Base-by-base conservation (phyloP, 2,329 filamentous ascomycete genomes). In the Aspergillus flavus region DNA sequence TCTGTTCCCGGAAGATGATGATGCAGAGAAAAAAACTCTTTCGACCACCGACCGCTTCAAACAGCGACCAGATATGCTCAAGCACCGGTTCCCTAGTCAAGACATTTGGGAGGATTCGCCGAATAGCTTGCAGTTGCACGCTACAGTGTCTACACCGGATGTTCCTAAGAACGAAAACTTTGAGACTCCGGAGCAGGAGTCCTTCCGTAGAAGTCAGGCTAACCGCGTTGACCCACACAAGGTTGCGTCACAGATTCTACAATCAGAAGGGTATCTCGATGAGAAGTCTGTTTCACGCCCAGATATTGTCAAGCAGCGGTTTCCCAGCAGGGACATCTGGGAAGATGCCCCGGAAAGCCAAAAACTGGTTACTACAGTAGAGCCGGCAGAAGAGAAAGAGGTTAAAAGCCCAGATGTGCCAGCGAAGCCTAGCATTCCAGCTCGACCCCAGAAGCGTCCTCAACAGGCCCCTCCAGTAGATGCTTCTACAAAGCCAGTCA, bases 71-170 rank as follows among this genome's bases (percentile, higher is more conserved):
- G 81, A 84, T 45, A 65, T 81, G 61, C 83, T 87, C 67, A 81
- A 85, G 64, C 86, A 87, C 66, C 90, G 90, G 65, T 99, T 99
- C 78, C 95, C 95, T 1, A 97, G 94, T 77, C 91, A 94, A 76
- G 95, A 99, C 75, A 87, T 98, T 46, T 99, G 95, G 95, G 95
- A 99, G 80, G 96, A 99, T 76, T 90, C 93, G 0, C 95, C 96
- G 4, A 91, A 89, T 73, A 97, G 93, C 78, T 84, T 92, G 58
- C 89, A 95, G 72, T 88, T 87, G 56, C 81, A 85, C 39, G 89
- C 94, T 3, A 93, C 92, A 64, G 94, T 98, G 9, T 92, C 90
- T 3, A 95, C 92, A 0, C 93, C 93, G 1, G 91, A 93, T 71
- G 73, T 85, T 36, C 81, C 83, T 0, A 84, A 80, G 73, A 73